These are phyloP conservation scores for Metschnikowia lochheadii DNA, from an alignment of 805 yeast genomes.

Conservation along the genomic window DNA sequence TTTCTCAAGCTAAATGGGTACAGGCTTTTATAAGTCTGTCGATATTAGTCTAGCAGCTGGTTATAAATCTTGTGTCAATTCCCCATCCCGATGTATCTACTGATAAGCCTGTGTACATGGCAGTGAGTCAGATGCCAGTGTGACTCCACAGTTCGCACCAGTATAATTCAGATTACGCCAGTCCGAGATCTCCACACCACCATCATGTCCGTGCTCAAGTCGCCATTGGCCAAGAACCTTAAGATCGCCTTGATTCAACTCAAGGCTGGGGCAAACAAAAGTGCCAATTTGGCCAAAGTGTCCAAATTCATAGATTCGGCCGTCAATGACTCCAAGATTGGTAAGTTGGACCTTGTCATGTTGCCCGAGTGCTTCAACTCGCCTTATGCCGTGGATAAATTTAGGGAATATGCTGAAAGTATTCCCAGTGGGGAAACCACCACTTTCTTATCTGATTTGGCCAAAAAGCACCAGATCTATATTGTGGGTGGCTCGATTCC, in stretches of 20 bases:
- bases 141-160: slow-evolving; percentile 4
- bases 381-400: slow-evolving; percentile 85
- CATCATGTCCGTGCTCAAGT: slow-evolving; percentile 23
- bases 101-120: not conserved
- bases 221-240: slow-evolving; percentile 51
- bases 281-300: slow-evolving; percentile 70
- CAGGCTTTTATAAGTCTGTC: no score
- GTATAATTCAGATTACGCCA: not conserved
- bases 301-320: slow-evolving; percentile 63
- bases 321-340: slow-evolving; percentile 28
- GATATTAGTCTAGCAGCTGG: no score
- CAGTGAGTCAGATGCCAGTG: not conserved
- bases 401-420: slow-evolving; percentile 82
- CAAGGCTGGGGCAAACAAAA: slow-evolving; percentile 75
- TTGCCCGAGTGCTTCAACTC: slow-evolving; percentile 96
- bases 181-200: not conserved
- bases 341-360: slow-evolving; percentile 62
- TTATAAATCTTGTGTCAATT: no score
- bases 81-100: no score
- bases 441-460: slow-evolving; percentile 55
- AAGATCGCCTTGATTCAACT: slow-evolving; percentile 85
- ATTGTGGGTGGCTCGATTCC: slow-evolving; percentile 93
- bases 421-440: slow-evolving; percentile 76
- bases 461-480: slow-evolving; percentile 57
- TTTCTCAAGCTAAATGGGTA: no score